These are phyloP conservation scores for Tylopilus sp. DNA, from an alignment of 768 basidiomycete species.

Conservation along the genomic window DNA sequence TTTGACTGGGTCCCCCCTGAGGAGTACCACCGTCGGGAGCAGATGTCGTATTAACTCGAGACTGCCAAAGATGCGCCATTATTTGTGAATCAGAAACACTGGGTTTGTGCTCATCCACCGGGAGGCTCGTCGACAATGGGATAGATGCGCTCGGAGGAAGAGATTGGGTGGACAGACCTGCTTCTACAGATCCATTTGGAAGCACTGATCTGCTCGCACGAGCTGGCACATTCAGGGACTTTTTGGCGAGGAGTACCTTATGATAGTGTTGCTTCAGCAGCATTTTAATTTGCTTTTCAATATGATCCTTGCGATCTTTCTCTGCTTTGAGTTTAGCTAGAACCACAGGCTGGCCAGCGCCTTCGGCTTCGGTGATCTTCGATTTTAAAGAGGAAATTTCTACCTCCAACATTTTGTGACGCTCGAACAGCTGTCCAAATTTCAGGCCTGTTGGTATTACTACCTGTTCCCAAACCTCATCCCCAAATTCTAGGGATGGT, in stretches of 20 bases:
- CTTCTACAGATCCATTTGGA: conserved; percentile 7
- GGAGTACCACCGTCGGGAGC: conserved; percentile 2
- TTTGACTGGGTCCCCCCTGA: conserved; percentile 16
- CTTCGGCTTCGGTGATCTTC: conserved; percentile 13
- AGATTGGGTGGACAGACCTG: conserved; percentile 11
- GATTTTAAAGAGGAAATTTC: conserved; percentile 14
- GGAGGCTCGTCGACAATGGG: conserved; percentile 4
- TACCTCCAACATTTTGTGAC: conserved; percentile 14
- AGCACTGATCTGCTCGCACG: not conserved
- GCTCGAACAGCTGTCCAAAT: conserved; percentile 25
- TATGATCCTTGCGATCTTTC: not conserved
- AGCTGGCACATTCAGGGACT: conserved; percentile 2
- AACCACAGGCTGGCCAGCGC: conserved; percentile 15
- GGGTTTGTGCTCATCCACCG: conserved; percentile 21
- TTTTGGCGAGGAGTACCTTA: conserved; percentile 12
- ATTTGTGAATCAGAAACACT: conserved; percentile 22
- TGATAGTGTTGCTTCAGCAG: conserved; percentile 16
- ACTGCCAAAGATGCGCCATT: conserved; percentile 28
- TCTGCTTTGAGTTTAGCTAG: conserved; percentile 11
- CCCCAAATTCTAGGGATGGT: too few species aligned
- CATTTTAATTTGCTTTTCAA: conserved; percentile 11
- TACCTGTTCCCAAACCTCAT: conserved; percentile 17
- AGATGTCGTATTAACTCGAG: conserved; percentile 20
- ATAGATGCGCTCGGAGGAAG: conserved; percentile 4
- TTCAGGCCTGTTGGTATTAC: conserved; percentile 8